These are phyloP conservation scores for Termitomyces sp. DNA, from an alignment of 768 basidiomycete species.

Conservation along the genomic window DNA sequence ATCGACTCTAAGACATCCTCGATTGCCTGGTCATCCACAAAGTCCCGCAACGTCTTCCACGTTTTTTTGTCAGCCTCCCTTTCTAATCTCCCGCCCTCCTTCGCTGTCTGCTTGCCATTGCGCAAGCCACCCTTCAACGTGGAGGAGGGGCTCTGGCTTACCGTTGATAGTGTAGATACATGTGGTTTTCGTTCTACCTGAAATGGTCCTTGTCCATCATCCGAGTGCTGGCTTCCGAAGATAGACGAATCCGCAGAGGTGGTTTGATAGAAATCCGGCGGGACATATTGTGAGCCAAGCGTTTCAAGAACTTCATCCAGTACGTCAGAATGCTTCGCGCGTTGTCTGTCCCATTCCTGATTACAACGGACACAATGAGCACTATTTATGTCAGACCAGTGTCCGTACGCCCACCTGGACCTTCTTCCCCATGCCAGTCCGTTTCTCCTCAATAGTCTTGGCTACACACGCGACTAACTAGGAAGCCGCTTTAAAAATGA, in stretches of 20 bases:
- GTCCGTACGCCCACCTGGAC: conserved; percentile 43
- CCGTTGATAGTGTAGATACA: conserved; percentile 10
- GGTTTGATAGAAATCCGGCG: conserved; percentile 69
- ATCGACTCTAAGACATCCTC: conserved; percentile 72
- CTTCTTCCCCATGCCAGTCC: conserved; percentile 50
- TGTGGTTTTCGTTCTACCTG: conserved; percentile 13
- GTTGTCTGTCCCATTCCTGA: conserved; percentile 68
- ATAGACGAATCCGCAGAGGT: conserved; percentile 58
- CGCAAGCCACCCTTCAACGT: conserved; percentile 21
- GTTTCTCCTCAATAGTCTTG: conserved; percentile 70
- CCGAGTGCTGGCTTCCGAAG: conserved; percentile 73
- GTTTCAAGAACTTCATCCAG: conserved; percentile 70
- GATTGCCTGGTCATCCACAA: conserved; percentile 78
- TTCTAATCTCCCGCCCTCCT: conserved; percentile 17
- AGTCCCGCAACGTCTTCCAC: conserved; percentile 84
- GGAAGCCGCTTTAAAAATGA: not conserved
- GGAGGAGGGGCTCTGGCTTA: conserved; percentile 31
- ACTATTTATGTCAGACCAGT: not conserved
- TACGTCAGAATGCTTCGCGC: conserved; percentile 53
- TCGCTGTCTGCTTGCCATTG: conserved; percentile 11
- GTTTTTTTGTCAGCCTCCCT: conserved; percentile 39
- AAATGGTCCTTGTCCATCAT: conserved; percentile 26
- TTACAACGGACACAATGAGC: not conserved
- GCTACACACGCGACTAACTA: conserved; percentile 72
- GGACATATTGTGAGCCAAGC: conserved; percentile 67